phyloP scores from a whole-genome alignment of 2,329 filamentous ascomycete species.

The Paraphoma sp. region DNA sequence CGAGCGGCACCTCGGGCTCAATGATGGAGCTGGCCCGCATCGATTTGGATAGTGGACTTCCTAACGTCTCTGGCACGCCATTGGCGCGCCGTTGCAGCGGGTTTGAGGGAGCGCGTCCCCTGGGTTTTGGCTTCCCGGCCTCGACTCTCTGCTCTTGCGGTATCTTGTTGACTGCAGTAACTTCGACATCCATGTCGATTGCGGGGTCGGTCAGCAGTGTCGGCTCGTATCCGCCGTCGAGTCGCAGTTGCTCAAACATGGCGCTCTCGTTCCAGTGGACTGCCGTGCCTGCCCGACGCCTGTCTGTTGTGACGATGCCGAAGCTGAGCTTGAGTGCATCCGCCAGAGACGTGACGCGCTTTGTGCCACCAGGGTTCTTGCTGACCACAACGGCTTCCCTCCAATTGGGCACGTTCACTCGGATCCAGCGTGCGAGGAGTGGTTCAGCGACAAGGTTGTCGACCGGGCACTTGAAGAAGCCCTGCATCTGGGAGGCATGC shows the following conservation, averaged over 20 bases:
- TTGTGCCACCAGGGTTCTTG: slow-evolving; percentile 97
- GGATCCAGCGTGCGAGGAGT: slow-evolving; percentile 93
- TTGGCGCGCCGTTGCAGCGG: slow-evolving; percentile 40
- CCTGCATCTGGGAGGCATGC: slow-evolving; percentile 95
- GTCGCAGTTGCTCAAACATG: slow-evolving; percentile 63
- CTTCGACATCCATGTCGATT: slow-evolving; percentile 43
- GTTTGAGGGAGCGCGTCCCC: slow-evolving; percentile 30
- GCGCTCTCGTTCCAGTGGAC: slow-evolving; percentile 77
- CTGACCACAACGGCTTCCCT: slow-evolving; percentile 92
- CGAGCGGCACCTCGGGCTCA: slow-evolving; percentile 38
- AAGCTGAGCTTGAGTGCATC: slow-evolving; percentile 98
- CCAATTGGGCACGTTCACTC: slow-evolving; percentile 86
- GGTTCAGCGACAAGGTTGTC: slow-evolving; percentile 98
- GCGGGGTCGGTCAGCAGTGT: slow-evolving; percentile 37
- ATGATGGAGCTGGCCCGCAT: slow-evolving; percentile 44
- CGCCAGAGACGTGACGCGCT: slow-evolving; percentile 93
- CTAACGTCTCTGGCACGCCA: slow-evolving; percentile 29
- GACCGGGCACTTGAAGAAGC: slow-evolving; percentile 97
- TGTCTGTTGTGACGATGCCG: slow-evolving; percentile 90
- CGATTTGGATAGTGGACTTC: slow-evolving; percentile 45
- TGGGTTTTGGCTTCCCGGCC: slow-evolving; percentile 33
- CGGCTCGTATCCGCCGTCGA: slow-evolving; percentile 52
- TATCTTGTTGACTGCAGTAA: slow-evolving; percentile 34
- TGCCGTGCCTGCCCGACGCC: slow-evolving; percentile 49
- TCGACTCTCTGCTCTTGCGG: slow-evolving; percentile 35